Conservation (phyloP, 2,329 filamentous ascomycete genomes). For the Chlorencoelia australis region DNA sequence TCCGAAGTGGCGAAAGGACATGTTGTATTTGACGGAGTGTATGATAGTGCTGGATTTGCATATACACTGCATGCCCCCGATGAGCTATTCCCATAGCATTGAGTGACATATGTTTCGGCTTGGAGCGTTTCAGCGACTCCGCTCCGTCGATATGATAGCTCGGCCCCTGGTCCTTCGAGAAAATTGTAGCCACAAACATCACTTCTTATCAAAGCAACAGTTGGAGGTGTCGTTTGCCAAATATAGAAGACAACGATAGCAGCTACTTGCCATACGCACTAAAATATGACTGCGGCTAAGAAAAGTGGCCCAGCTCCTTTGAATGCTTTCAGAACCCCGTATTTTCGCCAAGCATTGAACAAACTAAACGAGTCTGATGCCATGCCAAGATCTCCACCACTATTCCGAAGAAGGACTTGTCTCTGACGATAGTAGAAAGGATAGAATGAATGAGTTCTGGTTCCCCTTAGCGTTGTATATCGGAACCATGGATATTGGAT, state of each 20-base stretch:
- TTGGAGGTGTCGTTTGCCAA: slow-evolving; percentile 1
- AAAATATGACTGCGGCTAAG: background rate
- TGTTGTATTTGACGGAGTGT: background rate
- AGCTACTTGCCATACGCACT: background rate
- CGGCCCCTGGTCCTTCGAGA: background rate
- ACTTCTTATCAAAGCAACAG: background rate
- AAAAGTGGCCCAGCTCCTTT: background rate
- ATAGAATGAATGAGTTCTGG: background rate
- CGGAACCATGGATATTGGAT: slow-evolving; percentile 2
- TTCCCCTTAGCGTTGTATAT: background rate
- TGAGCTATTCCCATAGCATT: slow-evolving; percentile 1
- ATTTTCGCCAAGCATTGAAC: background rate
- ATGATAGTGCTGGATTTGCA: background rate
- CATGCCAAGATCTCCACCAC: background rate
- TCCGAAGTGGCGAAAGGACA: slow-evolving; percentile 1
- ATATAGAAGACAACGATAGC: slow-evolving; percentile 1
- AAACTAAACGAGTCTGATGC: slow-evolving; percentile 1
- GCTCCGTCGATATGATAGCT: background rate
- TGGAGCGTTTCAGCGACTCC: background rate
- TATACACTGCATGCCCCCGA: background rate
- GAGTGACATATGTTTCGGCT: slow-evolving; percentile 1
- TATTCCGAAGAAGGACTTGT: slow-evolving; percentile 2
- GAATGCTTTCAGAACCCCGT: background rate
- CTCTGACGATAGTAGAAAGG: background rate
- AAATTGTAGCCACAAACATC: slow-evolving; percentile 2